Evolutionary conservation across 2,329 filamentous ascomycete species (phyloP), one percentile per base, ranked within the genome.

Genomic region (Colletotrichum sp.): DNA sequence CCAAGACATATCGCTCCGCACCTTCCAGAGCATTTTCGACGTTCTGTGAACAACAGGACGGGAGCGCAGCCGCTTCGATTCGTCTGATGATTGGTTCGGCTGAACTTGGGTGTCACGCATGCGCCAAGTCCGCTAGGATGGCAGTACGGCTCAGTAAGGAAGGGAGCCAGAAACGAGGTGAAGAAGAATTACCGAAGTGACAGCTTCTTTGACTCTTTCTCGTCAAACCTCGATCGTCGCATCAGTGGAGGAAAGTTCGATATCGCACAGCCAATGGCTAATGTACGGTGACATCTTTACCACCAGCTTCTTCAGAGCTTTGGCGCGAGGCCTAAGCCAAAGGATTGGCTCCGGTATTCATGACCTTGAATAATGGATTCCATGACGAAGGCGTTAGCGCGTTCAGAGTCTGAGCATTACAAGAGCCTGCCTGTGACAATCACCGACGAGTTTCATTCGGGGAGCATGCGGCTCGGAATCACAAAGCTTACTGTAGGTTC

Each of bases 141-240:
- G n/a, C 44, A 52, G 11, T 22, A 52, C 44, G 44, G 44, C 44
- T 52, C 44, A 52, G 44, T 44, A 32, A 27, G 34, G 25, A n/a
- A 66, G 61, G 64, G 30, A 39, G 28, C 28, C 34, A 44, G 39
- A 36, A 36, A 27, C 11, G 28, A 28, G 57, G 30, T 22, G 27
- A 39, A 27, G 39, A 22, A 48, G 57, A 57, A 32, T 48, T 48
- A 36, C 28, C 44, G 36, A 71, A 27, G n/a, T 57, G 48, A 66
- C 48, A 57, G 22, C 55, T 60, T 30, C 70, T 73, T 71, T 75
- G 44, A 64, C 59, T 48, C 57, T 67, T 36, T 13, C 44, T 15
- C 64, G 57, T 72, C 63, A 69, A 69, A 73, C 70, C 60, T 73
- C 70, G 70, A 75, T 75, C 73, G 73, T 75, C 73, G 59, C 73